Evolutionary conservation across 2,329 filamentous ascomycete genomes (phyloP).

Genomic region (Teratosphaeria destructans): DNA sequence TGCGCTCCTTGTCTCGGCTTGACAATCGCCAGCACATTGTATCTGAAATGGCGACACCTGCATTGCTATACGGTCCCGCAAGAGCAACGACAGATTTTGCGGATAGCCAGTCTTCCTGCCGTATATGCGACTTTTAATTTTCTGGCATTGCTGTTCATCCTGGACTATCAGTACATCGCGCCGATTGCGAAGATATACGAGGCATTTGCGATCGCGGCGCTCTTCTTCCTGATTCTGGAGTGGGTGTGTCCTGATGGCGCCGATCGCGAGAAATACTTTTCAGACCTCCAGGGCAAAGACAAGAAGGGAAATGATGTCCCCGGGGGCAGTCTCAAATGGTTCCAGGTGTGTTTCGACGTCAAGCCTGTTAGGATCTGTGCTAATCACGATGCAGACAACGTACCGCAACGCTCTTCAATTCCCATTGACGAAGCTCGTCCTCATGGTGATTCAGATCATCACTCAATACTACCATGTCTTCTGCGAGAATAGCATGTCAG

Average conservation of each 20-base stretch:
- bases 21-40: slow-evolving; percentile 2
- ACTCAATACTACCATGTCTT: slow-evolving; percentile 12
- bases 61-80: slow-evolving; percentile 9
- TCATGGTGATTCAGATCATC: slow-evolving; percentile 10
- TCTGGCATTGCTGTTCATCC: slow-evolving; percentile 9
- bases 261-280: slow-evolving; percentile 10
- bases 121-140: slow-evolving; percentile 11
- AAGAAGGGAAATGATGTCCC: slow-evolving; percentile 7
- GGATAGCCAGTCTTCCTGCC: slow-evolving; percentile 8
- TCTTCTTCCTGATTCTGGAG: slow-evolving; percentile 12
- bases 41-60: slow-evolving; percentile 7
- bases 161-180: slow-evolving; percentile 8
- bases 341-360: slow-evolving; percentile 4
- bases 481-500: slow-evolving; percentile 12
- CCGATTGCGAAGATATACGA: slow-evolving; percentile 10
- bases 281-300: slow-evolving; percentile 6
- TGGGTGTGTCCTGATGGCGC: slow-evolving; percentile 12
- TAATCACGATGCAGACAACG: slow-evolving; percentile 3
- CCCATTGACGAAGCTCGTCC: slow-evolving; percentile 8
- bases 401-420: slow-evolving; percentile 9
- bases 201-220: slow-evolving; percentile 10
- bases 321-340: slow-evolving; percentile 10
- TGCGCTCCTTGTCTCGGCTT: slow-evolving; percentile 6
- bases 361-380: not conserved
- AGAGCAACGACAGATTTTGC: slow-evolving; percentile 13